Evolutionary conservation across 306 rosid species (phyloP).

Genomic region (Quercus parvula): DNA sequence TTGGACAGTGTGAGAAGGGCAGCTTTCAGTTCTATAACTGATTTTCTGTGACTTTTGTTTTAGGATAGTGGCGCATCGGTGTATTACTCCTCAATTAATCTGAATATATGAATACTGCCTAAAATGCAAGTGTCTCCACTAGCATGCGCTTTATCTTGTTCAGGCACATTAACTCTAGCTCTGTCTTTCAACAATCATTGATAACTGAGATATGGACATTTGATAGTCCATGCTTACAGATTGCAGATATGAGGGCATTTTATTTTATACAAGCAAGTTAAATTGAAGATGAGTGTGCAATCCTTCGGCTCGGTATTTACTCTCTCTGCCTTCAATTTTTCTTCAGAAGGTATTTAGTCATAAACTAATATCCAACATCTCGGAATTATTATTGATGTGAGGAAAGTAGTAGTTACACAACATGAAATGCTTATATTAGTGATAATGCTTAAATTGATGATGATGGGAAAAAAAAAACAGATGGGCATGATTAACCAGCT

Average conservation of each 20-base stretch:
- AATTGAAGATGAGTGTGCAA: conserved; percentile 16
- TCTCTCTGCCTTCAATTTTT: conserved; percentile 20
- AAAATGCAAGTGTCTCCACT: conserved; percentile 30
- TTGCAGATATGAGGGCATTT: conserved; percentile 27
- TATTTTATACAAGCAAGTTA: conserved; percentile 12
- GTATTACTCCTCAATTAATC: conserved; percentile 3
- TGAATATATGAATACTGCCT: conserved; percentile 22
- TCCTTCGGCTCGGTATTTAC: not conserved
- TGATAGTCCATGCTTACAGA: conserved; percentile 25
- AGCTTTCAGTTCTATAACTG: conserved; percentile 36
- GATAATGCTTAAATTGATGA: not conserved
- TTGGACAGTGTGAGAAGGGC: conserved; percentile 61
- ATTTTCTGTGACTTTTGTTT: conserved; percentile 14
- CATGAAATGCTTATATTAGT: not conserved
- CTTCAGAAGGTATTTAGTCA: conserved; percentile 6
- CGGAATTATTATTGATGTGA: not conserved
- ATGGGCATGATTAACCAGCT: no score
- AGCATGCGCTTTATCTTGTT: conserved; percentile 24
- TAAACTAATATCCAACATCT: not conserved
- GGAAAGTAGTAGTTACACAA: not conserved
- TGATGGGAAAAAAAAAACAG: no score
- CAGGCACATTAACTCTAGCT: conserved; percentile 6
- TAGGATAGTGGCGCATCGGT: conserved; percentile 8
- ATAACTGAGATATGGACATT: not conserved
- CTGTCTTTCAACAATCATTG: not conserved